These are phyloP conservation scores for Pyrenophora seminiperda DNA, from an alignment of 2,329 filamentous ascomycete species.

Conservation along the genomic window DNA sequence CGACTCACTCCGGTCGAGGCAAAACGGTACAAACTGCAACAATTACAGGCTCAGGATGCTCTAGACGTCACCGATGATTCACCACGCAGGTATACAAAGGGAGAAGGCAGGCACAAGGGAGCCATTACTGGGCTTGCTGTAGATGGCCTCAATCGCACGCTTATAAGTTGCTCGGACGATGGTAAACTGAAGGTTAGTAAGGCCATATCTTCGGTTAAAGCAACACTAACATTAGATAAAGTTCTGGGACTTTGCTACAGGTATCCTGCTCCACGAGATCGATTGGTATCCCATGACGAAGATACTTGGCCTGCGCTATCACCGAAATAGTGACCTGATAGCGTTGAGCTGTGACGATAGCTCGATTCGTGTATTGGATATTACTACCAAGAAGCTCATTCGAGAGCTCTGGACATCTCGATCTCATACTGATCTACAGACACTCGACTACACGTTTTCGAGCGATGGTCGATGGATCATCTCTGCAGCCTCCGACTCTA, in stretches of 20 bases:
- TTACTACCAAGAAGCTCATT: slow-evolving; percentile 87
- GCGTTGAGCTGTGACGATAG: slow-evolving; percentile 89
- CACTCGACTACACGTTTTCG: slow-evolving; percentile 69
- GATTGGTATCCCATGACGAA: slow-evolving; percentile 80
- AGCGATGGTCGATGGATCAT: slow-evolving; percentile 93
- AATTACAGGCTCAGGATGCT: slow-evolving; percentile 62
- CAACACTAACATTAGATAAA: slow-evolving; percentile 33
- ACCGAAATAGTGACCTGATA: slow-evolving; percentile 80
- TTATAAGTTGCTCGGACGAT: slow-evolving; percentile 87
- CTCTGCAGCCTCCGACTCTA: slow-evolving; percentile 78
- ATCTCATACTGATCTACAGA: slow-evolving; percentile 48
- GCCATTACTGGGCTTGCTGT: slow-evolving; percentile 85
- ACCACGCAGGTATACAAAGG: slow-evolving; percentile 51
- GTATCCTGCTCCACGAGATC: slow-evolving; percentile 77
- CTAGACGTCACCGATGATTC: slow-evolving; percentile 17
- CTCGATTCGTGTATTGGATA: slow-evolving; percentile 85
- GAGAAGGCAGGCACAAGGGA: slow-evolving; percentile 75
- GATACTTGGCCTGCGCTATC: slow-evolving; percentile 78
- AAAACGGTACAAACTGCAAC: slow-evolving; percentile 70
- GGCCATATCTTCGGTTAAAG: background rate
- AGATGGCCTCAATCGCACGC: slow-evolving; percentile 83
- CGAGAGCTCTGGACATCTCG: slow-evolving; percentile 81
- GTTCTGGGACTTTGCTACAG: slow-evolving; percentile 95
- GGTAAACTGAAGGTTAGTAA: slow-evolving; percentile 77
- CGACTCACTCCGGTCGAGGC: slow-evolving; percentile 77